These are phyloP conservation scores for Aegilops longissima DNA, from an alignment of 176 grass and related monocot genomes.

Conservation along the genomic window DNA sequence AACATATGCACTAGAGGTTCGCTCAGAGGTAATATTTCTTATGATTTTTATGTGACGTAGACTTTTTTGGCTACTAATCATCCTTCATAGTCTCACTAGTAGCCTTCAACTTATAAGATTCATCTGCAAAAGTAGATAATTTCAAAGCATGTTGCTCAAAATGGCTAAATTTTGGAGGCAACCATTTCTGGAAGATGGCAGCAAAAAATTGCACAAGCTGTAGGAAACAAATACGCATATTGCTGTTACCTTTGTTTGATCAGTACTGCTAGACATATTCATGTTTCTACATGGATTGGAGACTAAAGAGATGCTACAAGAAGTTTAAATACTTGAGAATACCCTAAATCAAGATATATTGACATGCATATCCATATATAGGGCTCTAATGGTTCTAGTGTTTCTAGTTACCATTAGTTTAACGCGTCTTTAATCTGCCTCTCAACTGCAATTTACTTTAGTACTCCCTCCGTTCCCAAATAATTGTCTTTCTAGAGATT, in stretches of 20 bases:
- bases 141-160: background rate
- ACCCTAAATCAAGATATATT: conserved; percentile 32
- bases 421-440: too few species aligned
- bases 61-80: background rate
- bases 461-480: too few species aligned
- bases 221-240: conserved; percentile 2
- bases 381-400: too few species aligned
- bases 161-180: background rate
- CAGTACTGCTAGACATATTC: background rate
- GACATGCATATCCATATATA: background rate
- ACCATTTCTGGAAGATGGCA: background rate
- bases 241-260: background rate
- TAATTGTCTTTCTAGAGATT: too few species aligned
- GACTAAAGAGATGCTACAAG: background rate
- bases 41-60: background rate
- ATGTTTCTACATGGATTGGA: background rate
- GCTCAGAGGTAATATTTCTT: conserved; percentile 69
- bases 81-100: background rate
- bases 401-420: too few species aligned
- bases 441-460: conserved; percentile 8
- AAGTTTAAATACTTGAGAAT: conserved; percentile 3
- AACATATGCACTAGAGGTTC: conserved; percentile 93
- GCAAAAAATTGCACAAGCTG: background rate
- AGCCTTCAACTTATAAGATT: conserved; percentile 4
- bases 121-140: background rate